Evolutionary conservation across 176 grass and related monocot species (phyloP).

Genomic region (Musa troglodytarum): DNA sequence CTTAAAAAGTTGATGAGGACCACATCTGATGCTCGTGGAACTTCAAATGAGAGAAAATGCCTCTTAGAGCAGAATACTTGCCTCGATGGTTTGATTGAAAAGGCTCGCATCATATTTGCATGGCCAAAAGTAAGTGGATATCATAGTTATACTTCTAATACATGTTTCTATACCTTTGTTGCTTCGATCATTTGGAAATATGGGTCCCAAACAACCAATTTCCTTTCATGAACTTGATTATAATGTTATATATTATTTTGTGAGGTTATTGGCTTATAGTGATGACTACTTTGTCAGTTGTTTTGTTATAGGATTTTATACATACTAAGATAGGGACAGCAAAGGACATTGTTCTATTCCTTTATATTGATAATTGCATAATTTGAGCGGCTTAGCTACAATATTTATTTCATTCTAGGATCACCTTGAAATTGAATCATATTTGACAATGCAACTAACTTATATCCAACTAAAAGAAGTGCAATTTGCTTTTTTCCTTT

Average conservation of each 20-base stretch:
- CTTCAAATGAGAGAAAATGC: slow-evolving; percentile 71
- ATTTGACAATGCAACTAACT: neutral
- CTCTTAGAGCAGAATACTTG: slow-evolving; percentile 50
- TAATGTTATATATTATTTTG: neutral
- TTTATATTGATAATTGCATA: too few species aligned
- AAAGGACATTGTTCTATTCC: neutral
- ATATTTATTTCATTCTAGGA: slow-evolving; percentile 3
- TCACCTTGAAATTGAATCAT: neutral
- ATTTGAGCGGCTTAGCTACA: too few species aligned
- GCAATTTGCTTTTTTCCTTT: neutral
- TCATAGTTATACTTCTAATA: slow-evolving; percentile 7
- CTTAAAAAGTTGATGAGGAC: slow-evolving; percentile 70
- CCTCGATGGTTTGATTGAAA: slow-evolving; percentile 71
- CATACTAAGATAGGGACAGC: too few species aligned
- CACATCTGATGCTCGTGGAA: slow-evolving; percentile 40
- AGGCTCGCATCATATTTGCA: slow-evolving; percentile 46
- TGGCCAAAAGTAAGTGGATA: slow-evolving; percentile 69
- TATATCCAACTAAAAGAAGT: too few species aligned
- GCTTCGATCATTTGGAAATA: neutral
- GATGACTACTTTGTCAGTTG: neutral
- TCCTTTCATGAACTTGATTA: too few species aligned
- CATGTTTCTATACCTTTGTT: neutral
- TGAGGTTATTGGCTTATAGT: slow-evolving; percentile 9
- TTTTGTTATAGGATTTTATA: too few species aligned
- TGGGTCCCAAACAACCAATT: neutral